Evolutionary conservation across 2,329 filamentous ascomycete genomes (phyloP).

Genomic region (Ascochyta clinopodiicola): DNA sequence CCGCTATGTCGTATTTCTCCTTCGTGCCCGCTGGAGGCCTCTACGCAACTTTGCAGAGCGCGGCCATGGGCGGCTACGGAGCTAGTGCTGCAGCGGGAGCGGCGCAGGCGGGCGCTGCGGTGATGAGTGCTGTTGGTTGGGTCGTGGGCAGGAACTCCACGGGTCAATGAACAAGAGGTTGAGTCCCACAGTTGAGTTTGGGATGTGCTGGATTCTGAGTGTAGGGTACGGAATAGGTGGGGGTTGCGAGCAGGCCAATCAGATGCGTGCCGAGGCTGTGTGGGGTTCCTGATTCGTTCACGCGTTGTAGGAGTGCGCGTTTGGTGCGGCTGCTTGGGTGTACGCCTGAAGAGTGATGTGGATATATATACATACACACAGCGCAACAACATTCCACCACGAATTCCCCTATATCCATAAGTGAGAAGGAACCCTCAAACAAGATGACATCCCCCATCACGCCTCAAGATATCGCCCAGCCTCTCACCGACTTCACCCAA

Average conservation of each 20-base stretch:
- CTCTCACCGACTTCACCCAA: constrained; percentile 39
- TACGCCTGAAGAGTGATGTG: not conserved
- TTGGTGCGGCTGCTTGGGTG: not conserved
- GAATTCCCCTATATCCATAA: too few species aligned
- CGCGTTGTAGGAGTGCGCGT: not conserved
- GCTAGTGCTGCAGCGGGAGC: constrained; percentile 28
- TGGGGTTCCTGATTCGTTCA: not conserved
- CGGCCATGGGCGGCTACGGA: constrained; percentile 44
- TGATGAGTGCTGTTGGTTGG: constrained; percentile 22
- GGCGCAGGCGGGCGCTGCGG: constrained; percentile 29
- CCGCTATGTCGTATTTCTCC: constrained; percentile 27
- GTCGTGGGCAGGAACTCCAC: constrained; percentile 3
- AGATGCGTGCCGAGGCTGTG: constrained; percentile 14
- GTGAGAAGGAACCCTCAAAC: not conserved
- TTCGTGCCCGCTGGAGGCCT: constrained; percentile 30
- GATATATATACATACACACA: not conserved
- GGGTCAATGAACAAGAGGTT: not conserved
- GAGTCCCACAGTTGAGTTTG: not conserved
- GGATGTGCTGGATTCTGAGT: too few species aligned
- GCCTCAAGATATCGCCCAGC: constrained; percentile 18
- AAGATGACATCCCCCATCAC: constrained; percentile 18
- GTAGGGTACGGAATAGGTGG: not conserved
- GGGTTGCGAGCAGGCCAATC: constrained; percentile 19
- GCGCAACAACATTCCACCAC: not conserved
- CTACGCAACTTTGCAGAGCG: constrained; percentile 38